A percentile compares a stretch with the other conserved stretches of the same genome.
phyloP scores from a whole-genome alignment of 2,329 filamentous ascomycete species.

The Dothideomycetes sp. region DNA sequence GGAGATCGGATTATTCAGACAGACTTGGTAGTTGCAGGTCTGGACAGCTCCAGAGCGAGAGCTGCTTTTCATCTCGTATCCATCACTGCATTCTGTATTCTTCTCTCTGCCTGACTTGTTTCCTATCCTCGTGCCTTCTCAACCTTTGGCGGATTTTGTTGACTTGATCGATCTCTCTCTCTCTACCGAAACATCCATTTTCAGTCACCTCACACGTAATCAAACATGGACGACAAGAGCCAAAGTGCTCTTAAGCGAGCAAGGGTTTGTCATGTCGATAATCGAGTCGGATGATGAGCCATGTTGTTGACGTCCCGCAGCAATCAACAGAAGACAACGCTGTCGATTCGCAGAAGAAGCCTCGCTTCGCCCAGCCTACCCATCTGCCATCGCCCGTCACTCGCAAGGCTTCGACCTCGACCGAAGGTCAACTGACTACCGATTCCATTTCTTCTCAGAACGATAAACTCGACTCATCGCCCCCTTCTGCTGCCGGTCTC shows the following conservation, averaged over 20 bases:
- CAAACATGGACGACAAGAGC: constrained; percentile 67
- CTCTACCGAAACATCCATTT: background rate
- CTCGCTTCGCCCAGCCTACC: constrained; percentile 56
- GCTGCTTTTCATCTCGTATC: too few relatives aligned
- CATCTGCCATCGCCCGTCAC: constrained; percentile 78
- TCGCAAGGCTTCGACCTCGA: constrained; percentile 54
- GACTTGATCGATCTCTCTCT: too few relatives aligned
- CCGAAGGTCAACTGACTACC: constrained; percentile 60
- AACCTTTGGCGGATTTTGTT: too few relatives aligned
- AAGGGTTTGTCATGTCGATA: constrained; percentile 49
- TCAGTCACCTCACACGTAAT: constrained; percentile 7
- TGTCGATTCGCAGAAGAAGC: constrained; percentile 62
- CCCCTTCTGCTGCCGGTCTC: constrained; percentile 28
- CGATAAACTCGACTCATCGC: constrained; percentile 39
- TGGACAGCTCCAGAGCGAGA: too few relatives aligned
- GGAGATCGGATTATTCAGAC: too few relatives aligned
- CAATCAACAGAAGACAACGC: constrained; percentile 54
- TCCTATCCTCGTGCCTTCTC: too few relatives aligned
- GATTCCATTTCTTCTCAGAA: constrained; percentile 57
- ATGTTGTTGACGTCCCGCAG: constrained; percentile 36
- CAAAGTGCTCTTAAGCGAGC: constrained; percentile 63
- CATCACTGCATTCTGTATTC: too few relatives aligned
- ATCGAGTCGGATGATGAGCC: background rate
- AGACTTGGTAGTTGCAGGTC: too few relatives aligned
- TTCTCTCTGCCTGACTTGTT: too few relatives aligned